Conservation (phyloP, 2,329 filamentous ascomycete species). For the Fusarium humuli region DNA sequence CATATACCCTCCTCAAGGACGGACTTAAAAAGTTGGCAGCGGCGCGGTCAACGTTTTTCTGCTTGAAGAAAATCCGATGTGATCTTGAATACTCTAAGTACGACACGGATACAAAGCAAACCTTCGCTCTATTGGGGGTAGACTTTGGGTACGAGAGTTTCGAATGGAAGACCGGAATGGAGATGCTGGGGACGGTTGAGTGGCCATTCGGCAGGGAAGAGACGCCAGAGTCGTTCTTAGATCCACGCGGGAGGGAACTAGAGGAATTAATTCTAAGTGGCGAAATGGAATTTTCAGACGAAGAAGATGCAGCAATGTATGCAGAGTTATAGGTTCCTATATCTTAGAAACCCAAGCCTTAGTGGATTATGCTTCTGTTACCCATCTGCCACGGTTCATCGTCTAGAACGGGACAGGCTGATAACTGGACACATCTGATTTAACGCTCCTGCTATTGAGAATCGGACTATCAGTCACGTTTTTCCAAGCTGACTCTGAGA, state of each 20-base stretch:
- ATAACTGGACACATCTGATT: too few relatives aligned
- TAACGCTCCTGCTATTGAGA: too few relatives aligned
- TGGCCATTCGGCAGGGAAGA: too few relatives aligned
- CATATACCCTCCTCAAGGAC: too few relatives aligned
- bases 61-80: not conserved
- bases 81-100: not conserved
- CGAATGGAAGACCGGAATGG: not conserved
- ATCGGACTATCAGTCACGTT: too few relatives aligned
- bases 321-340: not conserved
- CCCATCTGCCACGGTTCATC: too few relatives aligned
- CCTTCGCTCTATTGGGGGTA: not conserved
- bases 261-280: not conserved
- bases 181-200: not conserved
- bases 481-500: too few relatives aligned
- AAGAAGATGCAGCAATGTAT: not conserved
- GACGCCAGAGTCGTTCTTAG: too few relatives aligned
- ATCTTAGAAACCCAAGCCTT: not conserved
- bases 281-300: not conserved
- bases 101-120: not conserved
- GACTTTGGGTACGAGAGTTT: not conserved
- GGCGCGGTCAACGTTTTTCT: not conserved
- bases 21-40: too few relatives aligned
- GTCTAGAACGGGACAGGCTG: too few relatives aligned
- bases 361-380: too few relatives aligned
- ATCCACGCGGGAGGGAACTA: too few relatives aligned